A percentile compares a stretch with the other conserved stretches of the same genome.
Conservation (phyloP, 202 grass and related monocot genomes). For the Carex arenaria region DNA sequence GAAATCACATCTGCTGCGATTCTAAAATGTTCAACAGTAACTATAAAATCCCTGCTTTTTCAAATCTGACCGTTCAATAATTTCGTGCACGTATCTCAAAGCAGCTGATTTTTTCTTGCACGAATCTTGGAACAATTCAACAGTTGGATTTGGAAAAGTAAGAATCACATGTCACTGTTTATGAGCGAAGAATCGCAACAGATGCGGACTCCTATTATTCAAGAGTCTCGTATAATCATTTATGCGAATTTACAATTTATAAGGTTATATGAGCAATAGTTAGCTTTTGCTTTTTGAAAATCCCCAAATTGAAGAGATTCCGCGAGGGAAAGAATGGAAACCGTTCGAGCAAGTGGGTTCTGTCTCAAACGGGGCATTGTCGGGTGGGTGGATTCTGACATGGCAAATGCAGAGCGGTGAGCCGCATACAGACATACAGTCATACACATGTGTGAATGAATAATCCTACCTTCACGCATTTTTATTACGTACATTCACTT, state of each 20-base stretch:
- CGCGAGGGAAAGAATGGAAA: constrained; percentile 7
- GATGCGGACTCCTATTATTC: no score
- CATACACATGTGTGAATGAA: not conserved
- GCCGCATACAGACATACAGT: not conserved
- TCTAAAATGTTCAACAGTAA: no score
- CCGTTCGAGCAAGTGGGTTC: not conserved
- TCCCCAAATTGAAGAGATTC: constrained; percentile 10
- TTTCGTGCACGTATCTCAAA: no score
- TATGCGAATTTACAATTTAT: not conserved
- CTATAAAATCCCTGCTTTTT: no score
- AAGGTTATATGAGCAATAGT: not conserved
- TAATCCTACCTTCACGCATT: not conserved
- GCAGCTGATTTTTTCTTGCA: no score
- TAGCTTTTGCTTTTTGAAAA: not conserved
- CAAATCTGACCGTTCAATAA: no score
- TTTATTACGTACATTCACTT: constrained; percentile 1
- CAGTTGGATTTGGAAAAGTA: no score
- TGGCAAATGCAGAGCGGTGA: constrained; percentile 12
- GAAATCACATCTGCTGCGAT: no score
- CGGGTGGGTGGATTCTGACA: not conserved
- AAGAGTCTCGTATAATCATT: no score
- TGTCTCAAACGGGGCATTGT: not conserved
- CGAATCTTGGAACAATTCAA: no score
- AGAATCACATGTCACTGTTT: no score
- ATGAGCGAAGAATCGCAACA: no score